Base-by-base conservation (phyloP, 768 basidiomycete genomes). In the Naganishia randhawae region DNA sequence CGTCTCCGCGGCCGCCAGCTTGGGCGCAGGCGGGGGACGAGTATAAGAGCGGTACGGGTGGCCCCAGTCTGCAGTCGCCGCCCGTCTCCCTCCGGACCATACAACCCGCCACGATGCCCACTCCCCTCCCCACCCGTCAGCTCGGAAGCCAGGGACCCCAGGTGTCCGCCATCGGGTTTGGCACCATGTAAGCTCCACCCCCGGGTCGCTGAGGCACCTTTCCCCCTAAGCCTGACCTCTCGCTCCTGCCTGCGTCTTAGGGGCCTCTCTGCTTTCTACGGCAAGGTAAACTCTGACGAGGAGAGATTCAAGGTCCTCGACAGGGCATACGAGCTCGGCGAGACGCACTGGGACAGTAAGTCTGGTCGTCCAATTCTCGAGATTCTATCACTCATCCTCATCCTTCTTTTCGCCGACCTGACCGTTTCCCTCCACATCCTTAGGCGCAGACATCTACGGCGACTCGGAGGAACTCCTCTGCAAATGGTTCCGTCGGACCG, bases 301-400 rank as follows among this genome's bases (percentile, higher is more conserved):
- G 85, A 87, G 63, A 81, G 86, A 1, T 83, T 88, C 72, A 84
- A 85, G 83, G 86, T 86, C 41, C 76, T 85, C 1, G 83, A 84
- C 65, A 76, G 81, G 13, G 83, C 83, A 0, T 75, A 81, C 41
- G 81, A 81, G 37, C 67, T 75, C 3, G 84, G 84, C 0, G 82
- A 81, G 71, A 83, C 81, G 2, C 80, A 81, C 74, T 85, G 84
- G 84, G 85, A 86, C 69, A 69, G 71, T 69, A 29, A 32, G 71
- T 69, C 25, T 17, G 25, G 17, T 35, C 33, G 25, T 17, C 6
- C 4, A 10, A 32, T 37, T 14, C 41, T 31, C 4, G 50, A 48
- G 14, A 65, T 41, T 25, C 14, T 37, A 14, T 25, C 50, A 35
- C 37, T 11, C 82, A 83, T 10, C 3, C 35, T 29, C 57, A 7